Conservation (phyloP, 192 early-diverging fungal species). For the Allomyces macrogynus region DNA sequence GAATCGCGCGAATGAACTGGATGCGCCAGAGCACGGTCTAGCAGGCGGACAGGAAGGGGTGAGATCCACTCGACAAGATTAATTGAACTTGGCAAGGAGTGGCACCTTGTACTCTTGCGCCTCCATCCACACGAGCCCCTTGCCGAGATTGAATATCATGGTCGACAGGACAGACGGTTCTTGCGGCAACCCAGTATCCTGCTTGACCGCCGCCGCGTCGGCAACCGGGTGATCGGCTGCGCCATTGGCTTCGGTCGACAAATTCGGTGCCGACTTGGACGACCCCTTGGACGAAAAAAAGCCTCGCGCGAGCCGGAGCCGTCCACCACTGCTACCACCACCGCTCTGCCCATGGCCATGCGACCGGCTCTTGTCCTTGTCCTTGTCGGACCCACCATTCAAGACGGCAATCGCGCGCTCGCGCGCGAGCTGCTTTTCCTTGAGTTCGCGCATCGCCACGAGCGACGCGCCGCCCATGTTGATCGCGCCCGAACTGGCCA, state of each 20-base stretch:
- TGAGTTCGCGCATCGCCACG: neutral
- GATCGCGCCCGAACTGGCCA: neutral
- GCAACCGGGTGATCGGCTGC: neutral
- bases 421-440: neutral
- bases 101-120: conserved; percentile 33
- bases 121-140: conserved; percentile 51
- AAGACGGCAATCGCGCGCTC: too few relatives aligned
- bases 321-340: too few relatives aligned
- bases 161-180: conserved; percentile 37
- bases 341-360: too few relatives aligned
- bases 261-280: neutral
- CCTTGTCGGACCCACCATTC: too few relatives aligned
- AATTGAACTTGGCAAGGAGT: conserved; percentile 1
- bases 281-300: neutral
- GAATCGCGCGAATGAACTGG: conserved; percentile 47
- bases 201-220: neutral
- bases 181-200: conserved; percentile 8
- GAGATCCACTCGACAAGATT: conserved; percentile 5
- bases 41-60: conserved; percentile 5
- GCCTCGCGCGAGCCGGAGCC: too few relatives aligned
- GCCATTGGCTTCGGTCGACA: too few relatives aligned
- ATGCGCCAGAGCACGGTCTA: conserved; percentile 34
- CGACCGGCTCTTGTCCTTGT: too few relatives aligned
- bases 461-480: neutral
- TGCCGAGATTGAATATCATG: conserved; percentile 53